Conservation (phyloP, 2,329 filamentous ascomycete species). For the Aspergillus japonicus region DNA sequence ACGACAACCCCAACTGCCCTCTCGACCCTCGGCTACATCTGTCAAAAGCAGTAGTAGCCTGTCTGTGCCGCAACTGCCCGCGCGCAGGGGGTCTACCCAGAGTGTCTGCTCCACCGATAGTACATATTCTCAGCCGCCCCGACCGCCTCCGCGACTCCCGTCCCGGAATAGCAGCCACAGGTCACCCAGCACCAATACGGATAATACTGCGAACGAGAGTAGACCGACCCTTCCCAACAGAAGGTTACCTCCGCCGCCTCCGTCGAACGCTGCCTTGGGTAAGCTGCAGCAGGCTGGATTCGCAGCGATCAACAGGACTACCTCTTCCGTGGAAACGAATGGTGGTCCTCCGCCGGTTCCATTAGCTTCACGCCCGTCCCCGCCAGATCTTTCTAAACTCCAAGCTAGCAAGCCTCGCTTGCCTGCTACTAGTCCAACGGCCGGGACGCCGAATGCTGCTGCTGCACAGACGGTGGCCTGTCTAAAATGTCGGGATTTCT, state of each 20-base stretch:
- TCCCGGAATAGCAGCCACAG: slow-evolving; percentile 20
- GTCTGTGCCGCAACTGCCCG: slow-evolving; percentile 24
- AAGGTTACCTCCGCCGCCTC: slow-evolving; percentile 35
- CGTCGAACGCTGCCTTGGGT: slow-evolving; percentile 35
- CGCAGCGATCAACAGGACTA: slow-evolving; percentile 45
- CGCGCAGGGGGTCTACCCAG: slow-evolving; percentile 22
- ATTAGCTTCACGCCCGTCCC: slow-evolving; percentile 50
- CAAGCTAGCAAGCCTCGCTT: slow-evolving; percentile 53
- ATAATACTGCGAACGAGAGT: slow-evolving; percentile 11
- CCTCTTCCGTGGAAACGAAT: slow-evolving; percentile 19
- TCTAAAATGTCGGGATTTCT: slow-evolving; percentile 84
- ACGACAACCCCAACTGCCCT: slow-evolving; percentile 28
- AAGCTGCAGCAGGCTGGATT: slow-evolving; percentile 48
- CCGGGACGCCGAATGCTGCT: slow-evolving; percentile 17
- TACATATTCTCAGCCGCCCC: slow-evolving; percentile 8
- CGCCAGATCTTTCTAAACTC: slow-evolving; percentile 53
- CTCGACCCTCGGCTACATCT: slow-evolving; percentile 24
- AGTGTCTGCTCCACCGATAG: slow-evolving; percentile 13
- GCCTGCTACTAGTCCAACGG: slow-evolving; percentile 19
- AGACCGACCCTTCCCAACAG: slow-evolving; percentile 28
- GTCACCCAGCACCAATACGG: slow-evolving; percentile 15
- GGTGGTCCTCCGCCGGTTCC: slow-evolving; percentile 52
- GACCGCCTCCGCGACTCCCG: slow-evolving; percentile 27
- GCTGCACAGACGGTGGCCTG: slow-evolving; percentile 50
- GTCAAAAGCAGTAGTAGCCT: slow-evolving; percentile 14